These are phyloP conservation scores for Ilyonectria robusta DNA, from an alignment of 2,329 filamentous ascomycete genomes.

Conservation along the genomic window DNA sequence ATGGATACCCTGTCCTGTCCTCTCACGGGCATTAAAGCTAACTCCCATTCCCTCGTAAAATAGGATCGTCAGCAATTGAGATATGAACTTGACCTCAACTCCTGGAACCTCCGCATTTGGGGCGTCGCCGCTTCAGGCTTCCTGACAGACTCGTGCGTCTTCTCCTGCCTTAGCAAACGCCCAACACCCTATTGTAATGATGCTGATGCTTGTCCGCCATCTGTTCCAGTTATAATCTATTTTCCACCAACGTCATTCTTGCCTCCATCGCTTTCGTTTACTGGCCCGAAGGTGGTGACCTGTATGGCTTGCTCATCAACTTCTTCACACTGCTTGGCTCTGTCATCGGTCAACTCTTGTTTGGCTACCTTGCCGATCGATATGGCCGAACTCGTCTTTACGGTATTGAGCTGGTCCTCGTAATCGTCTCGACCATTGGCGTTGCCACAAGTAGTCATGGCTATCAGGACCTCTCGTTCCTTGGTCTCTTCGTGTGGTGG, in stretches of 20 bases:
- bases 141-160: slow-evolving; percentile 65
- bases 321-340: slow-evolving; percentile 67
- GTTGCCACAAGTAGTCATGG: slow-evolving; percentile 67
- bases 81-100: slow-evolving; percentile 68
- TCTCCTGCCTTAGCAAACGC: neutral
- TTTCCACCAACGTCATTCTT: slow-evolving; percentile 69
- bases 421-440: slow-evolving; percentile 70
- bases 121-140: slow-evolving; percentile 69
- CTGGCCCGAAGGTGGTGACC: slow-evolving; percentile 61
- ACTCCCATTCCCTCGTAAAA: slow-evolving; percentile 27
- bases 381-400: slow-evolving; percentile 70
- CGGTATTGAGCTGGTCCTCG: slow-evolving; percentile 69
- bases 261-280: slow-evolving; percentile 68
- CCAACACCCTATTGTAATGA: neutral
- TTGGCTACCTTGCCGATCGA: slow-evolving; percentile 68
- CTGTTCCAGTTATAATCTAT: slow-evolving; percentile 64
- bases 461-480: slow-evolving; percentile 64
- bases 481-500: slow-evolving; percentile 68
- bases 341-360: slow-evolving; percentile 65
- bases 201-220: slow-evolving; percentile 16
- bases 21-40: slow-evolving; percentile 30
- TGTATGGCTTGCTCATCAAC: slow-evolving; percentile 65
- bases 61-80: slow-evolving; percentile 67
- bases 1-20: slow-evolving; percentile 33
- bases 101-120: slow-evolving; percentile 69